Base-by-base conservation (phyloP, 306 rosid species). In the Cyclanthera cordifolia region DNA sequence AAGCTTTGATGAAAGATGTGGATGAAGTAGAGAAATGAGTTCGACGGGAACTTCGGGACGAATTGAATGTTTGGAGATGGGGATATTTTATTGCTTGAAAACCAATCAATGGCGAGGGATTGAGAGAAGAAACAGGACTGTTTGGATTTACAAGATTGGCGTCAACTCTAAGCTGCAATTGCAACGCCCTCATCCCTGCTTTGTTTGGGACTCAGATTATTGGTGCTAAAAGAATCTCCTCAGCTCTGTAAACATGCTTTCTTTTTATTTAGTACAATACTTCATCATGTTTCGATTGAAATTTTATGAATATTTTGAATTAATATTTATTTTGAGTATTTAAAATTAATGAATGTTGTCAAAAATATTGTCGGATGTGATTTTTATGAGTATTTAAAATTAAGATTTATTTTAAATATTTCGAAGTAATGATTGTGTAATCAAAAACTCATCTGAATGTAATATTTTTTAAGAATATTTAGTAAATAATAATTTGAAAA, bases 131-230 rank as follows among this genome's bases (percentile, higher is more conserved):
- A 32, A 56, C 0, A 55, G 59, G 90, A 88, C 82, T 81, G 71
- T 77, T 61, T 49, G 37, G 95, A 80, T 84, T 82, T 81, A 81
- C 76, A 23, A 17, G 21, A 0, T 72, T 53, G 45, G 30, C 72
- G 27, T 71, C 54, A 13, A 47, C 39, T 8, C 43, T 5, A 56
- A 64, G 52, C 10, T 19, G 69, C 53, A 64, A 64, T 10, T 6
- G 69, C n/a, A 49, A 47, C n/a, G 27, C 46, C 59, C 28, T 30
- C 72, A 68, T 49, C 58, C n/a, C 25, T 49, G 71, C 54, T 17
- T 45, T 47, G 55, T 39, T 34, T 32, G 66, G 66, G 4, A 59
- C 48, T 19, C 15, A 4, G 23, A 59, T 30, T n/a, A 59, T 59
- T 59, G 47, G 67, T 34, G 34, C 48, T 8, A n/a, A 57, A 43